Percentiles rank a stretch among this genome's conserved stretches.
Evolutionary conservation across 2,329 filamentous ascomycete genomes (phyloP).

Genomic region (Paecilomyces niveus): DNA sequence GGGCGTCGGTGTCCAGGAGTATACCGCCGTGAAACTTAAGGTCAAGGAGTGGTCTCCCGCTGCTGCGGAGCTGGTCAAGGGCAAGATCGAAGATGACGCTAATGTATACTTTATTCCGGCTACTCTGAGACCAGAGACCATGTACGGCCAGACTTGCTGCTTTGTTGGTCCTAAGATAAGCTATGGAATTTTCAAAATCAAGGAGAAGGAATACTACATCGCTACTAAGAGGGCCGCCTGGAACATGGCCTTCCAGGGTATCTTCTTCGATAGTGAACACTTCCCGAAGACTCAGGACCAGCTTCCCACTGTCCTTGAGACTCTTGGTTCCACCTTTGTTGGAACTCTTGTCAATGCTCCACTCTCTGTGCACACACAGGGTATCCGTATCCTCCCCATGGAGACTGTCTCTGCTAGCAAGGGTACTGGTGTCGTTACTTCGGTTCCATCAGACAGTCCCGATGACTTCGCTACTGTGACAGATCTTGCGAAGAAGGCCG

Average conservation of each 20-base stretch:
- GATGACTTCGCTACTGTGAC: constrained; percentile 88
- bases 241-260: constrained; percentile 94
- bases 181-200: constrained; percentile 81
- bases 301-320: constrained; percentile 65
- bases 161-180: constrained; percentile 86
- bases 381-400: constrained; percentile 90
- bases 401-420: constrained; percentile 86
- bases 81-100: constrained; percentile 69
- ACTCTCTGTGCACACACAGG: constrained; percentile 74
- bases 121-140: constrained; percentile 90
- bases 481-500: constrained; percentile 88
- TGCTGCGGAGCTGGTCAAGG: constrained; percentile 63
- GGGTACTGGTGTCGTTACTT: constrained; percentile 94
- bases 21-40: constrained; percentile 85
- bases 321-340: constrained; percentile 71
- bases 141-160: constrained; percentile 96
- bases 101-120: constrained; percentile 87
- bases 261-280: constrained; percentile 54
- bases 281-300: constrained; percentile 58
- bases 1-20: constrained; percentile 80
- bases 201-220: constrained; percentile 73
- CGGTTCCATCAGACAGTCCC: constrained; percentile 88
- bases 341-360: constrained; percentile 88
- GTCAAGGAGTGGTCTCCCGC: constrained; percentile 81
- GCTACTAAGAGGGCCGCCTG: constrained; percentile 74